Evolutionary conservation across 192 early-diverging fungal genomes (phyloP), one percentile per base, ranked within the genome.

Genomic region (Backusella morwellensis): DNA sequence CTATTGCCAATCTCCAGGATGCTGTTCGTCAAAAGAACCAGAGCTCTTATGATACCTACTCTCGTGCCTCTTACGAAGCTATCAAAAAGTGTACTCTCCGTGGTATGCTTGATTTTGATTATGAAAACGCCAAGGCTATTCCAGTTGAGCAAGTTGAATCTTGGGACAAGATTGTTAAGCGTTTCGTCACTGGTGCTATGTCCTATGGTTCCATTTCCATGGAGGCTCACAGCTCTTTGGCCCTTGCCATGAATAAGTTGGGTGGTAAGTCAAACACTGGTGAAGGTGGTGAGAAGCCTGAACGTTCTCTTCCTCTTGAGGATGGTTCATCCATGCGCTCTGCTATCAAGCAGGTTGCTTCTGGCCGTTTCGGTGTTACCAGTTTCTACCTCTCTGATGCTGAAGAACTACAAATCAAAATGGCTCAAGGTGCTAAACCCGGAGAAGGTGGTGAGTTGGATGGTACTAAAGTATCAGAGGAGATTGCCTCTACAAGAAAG

Each of bases 211-310:
- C 96, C 23, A 98, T 99, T 78, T 97, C 96, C 4, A 90, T 88
- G 78, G 98, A 99, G 79, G 88, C 98, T 36, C 98, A 99, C 80
- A 93, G 93, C 40, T 86, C 98, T 19, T 82, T 99, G 32, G 97
- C 97, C 2, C 78, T 93, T 74, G 98, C 98, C 19, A 98, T 99
- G 98, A 99, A 99, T 87, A 78, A 85, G 66, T 83, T 99, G 8
- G 96, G 96, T 75, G 98, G 98, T 73, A 99, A 99, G 88, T 95
- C 94, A 82, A 99, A 98, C 88, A 98, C 97, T 74, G 98, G 98
- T 66, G 98, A 99, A 84, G 98, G 98, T 74, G 98, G 98, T 76
- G 98, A 99, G 83, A 95, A 99, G 75, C 92, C 95, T 17, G 85
- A 84, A 72, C 91, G 98, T 29, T 97, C 96, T 3, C 84, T 86